phyloP scores from a whole-genome alignment of 2,329 filamentous ascomycete species.

The Apiospora saccharicola region DNA sequence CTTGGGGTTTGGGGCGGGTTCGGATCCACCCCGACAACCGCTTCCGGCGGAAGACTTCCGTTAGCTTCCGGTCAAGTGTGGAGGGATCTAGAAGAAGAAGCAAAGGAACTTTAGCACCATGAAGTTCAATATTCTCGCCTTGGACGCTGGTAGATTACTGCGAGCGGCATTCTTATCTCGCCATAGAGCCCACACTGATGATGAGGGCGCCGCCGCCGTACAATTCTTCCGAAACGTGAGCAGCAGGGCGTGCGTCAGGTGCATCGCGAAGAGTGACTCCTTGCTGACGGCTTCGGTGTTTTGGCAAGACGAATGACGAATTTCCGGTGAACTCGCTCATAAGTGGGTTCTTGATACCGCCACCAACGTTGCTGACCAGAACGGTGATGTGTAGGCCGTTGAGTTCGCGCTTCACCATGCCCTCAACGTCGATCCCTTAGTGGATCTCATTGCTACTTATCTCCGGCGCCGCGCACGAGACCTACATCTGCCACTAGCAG shows the following conservation, averaged over 20 bases:
- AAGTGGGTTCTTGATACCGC: not conserved
- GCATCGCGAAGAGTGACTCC: conserved; percentile 1
- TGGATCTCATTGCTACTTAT: not conserved
- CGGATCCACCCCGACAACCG: not conserved
- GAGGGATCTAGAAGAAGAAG: not conserved
- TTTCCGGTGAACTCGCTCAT: not conserved
- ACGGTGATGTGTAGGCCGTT: not conserved
- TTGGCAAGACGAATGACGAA: not conserved
- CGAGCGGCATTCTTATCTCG: not conserved
- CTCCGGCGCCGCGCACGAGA: not conserved
- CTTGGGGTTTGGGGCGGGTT: not conserved
- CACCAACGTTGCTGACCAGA: not conserved
- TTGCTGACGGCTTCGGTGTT: not conserved
- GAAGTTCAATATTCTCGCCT: not conserved
- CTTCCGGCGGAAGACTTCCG: not conserved
- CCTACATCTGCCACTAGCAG: not conserved
- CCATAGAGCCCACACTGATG: not conserved
- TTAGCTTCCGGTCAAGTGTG: not conserved
- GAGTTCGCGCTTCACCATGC: not conserved
- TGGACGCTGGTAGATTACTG: not conserved
- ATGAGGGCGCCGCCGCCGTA: not conserved
- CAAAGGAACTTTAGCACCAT: not conserved
- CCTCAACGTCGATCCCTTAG: not conserved
- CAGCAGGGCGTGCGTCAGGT: not conserved
- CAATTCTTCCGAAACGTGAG: not conserved